Evolutionary conservation across 441 rosid species (phyloP).

Genomic region (Jatropha podagrica): DNA sequence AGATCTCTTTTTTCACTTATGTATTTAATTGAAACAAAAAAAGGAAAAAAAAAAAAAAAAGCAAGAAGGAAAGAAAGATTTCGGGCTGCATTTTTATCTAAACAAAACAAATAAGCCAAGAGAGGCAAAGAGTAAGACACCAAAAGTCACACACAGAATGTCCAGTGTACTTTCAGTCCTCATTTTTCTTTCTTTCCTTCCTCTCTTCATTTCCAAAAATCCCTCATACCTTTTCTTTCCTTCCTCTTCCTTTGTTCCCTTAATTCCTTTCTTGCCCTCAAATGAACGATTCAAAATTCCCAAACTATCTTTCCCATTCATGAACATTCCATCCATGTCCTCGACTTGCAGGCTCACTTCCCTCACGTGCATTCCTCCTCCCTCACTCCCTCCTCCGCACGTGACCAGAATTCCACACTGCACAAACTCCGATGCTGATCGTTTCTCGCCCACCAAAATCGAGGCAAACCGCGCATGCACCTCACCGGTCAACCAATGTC

Average conservation of each 20-base stretch:
- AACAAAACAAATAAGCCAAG: constrained; percentile 31
- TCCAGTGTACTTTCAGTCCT: constrained; percentile 53
- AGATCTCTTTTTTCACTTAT: no score
- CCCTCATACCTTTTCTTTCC: constrained; percentile 36
- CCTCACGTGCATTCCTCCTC: constrained; percentile 65
- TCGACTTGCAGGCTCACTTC: constrained; percentile 70
- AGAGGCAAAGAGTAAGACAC: constrained; percentile 39
- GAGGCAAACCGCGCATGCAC: constrained; percentile 53
- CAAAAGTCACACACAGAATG: constrained; percentile 41
- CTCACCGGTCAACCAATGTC: constrained; percentile 75
- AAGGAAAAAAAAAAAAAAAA: no score
- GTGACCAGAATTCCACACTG: constrained; percentile 61
- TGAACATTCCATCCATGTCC: constrained; percentile 63
- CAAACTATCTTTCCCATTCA: constrained; percentile 64
- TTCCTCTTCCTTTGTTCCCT: constrained; percentile 31
- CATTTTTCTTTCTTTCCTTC: constrained; percentile 46
- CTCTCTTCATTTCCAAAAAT: constrained; percentile 45
- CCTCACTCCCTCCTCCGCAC: constrained; percentile 41
- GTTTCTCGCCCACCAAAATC: constrained; percentile 32
- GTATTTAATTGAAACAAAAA: no score
- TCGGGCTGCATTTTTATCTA: constrained; percentile 17
- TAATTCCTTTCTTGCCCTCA: constrained; percentile 47
- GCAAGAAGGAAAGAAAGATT: no score
- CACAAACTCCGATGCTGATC: constrained; percentile 38
- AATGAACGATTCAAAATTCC: constrained; percentile 39